A percentile compares a stretch with the other conserved stretches of the same genome.
phyloP scores from a whole-genome alignment of 2,329 filamentous ascomycete species.

The Botrytis galanthina region DNA sequence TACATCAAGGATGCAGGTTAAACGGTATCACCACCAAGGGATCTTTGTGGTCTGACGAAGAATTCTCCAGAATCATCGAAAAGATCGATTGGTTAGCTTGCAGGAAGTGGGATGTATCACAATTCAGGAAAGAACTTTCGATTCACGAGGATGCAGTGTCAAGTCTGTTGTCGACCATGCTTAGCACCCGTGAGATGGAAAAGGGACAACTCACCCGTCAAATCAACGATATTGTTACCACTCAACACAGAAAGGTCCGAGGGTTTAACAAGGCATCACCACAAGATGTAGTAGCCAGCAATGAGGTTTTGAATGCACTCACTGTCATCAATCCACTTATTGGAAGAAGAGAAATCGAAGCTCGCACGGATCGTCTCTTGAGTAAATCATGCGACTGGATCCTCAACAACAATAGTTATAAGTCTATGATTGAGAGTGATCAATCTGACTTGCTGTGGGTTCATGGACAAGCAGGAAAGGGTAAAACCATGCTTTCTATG shows the following conservation, averaged over 20 bases:
- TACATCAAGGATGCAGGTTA: constrained; percentile 17
- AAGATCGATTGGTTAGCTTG: constrained; percentile 18
- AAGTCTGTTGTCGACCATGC: constrained; percentile 10
- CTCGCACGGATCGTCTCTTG: constrained; percentile 19
- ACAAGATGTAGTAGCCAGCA: constrained; percentile 6
- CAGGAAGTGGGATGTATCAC: constrained; percentile 18
- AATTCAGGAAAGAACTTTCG: constrained; percentile 18
- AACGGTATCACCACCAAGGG: constrained; percentile 17
- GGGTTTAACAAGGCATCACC: background rate
- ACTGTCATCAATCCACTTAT: constrained; percentile 16
- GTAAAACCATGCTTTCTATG: constrained; percentile 22
- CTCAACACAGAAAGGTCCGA: constrained; percentile 19
- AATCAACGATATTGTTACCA: constrained; percentile 19
- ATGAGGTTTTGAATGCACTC: constrained; percentile 16
- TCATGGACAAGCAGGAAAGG: constrained; percentile 21
- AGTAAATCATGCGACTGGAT: constrained; percentile 20
- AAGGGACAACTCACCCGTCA: constrained; percentile 19
- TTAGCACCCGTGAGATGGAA: constrained; percentile 3
- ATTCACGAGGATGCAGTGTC: constrained; percentile 19
- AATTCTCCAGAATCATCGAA: constrained; percentile 14
- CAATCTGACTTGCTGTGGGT: constrained; percentile 20
- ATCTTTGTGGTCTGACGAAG: constrained; percentile 18
- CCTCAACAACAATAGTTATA: constrained; percentile 15
- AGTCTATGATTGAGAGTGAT: constrained; percentile 14
- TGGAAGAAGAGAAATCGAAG: constrained; percentile 16